Evolutionary conservation across 2,329 filamentous ascomycete genomes (phyloP).

Genomic region (Hysterium pulicare): DNA sequence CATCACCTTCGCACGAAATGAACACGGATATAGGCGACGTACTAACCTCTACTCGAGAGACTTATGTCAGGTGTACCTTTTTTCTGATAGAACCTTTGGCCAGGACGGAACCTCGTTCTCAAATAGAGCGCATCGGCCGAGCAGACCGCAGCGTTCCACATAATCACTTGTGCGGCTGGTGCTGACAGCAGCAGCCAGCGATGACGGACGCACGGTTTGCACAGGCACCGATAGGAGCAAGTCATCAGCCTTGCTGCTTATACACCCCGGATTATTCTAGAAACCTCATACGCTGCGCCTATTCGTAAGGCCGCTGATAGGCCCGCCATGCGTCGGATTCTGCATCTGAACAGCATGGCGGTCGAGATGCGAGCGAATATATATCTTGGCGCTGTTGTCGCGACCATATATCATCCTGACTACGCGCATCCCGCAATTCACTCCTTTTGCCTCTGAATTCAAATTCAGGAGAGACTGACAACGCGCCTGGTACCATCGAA

Average conservation of each 20-base stretch:
- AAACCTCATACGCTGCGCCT: background rate
- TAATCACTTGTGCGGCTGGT: background rate
- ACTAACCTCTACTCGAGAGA: too few species aligned
- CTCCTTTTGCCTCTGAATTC: too few species aligned
- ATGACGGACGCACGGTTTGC: background rate
- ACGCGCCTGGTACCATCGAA: too few species aligned
- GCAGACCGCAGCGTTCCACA: background rate
- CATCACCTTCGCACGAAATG: background rate
- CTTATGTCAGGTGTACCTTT: slow-evolving; percentile 7
- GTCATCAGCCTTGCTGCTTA: slow-evolving; percentile 4
- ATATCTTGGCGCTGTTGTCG: background rate
- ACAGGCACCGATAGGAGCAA: background rate
- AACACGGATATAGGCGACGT: too few species aligned
- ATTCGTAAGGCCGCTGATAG: slow-evolving; percentile 2
- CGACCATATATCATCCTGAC: too few species aligned
- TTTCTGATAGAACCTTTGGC: background rate
- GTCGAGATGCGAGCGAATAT: too few species aligned
- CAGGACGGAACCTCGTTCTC: background rate
- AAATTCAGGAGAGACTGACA: too few species aligned
- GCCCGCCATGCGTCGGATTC: background rate
- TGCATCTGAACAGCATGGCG: too few species aligned
- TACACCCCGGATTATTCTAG: slow-evolving; percentile 2
- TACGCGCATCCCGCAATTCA: too few species aligned
- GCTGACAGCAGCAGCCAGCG: background rate
- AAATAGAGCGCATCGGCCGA: background rate